Conservation (phyloP, 2,329 filamentous ascomycete genomes). For the Fusarium mundagurra region DNA sequence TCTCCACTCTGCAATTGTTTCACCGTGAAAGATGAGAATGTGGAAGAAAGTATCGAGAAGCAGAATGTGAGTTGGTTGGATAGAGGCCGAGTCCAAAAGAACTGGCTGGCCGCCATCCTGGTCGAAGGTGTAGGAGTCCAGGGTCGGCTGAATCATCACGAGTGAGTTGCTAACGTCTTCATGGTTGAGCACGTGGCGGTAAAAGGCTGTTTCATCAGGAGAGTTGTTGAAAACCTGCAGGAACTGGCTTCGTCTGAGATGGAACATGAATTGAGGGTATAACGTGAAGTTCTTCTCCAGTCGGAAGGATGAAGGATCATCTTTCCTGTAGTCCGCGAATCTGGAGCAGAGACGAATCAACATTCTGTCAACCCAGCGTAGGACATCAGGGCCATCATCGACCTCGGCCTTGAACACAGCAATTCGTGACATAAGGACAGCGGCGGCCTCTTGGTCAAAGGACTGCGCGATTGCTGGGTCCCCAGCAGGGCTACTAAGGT, state of each 20-base stretch:
- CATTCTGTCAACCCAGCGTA: conserved; percentile 99
- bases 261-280: conserved; percentile 99
- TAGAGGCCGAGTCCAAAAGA: conserved; percentile 94
- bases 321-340: conserved; percentile 97
- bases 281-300: conserved; percentile 99
- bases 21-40: conserved; percentile 98
- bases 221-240: conserved; percentile 99
- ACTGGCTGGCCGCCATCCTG: conserved; percentile 93
- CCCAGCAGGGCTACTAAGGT: conserved; percentile 90
- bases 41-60: conserved; percentile 99
- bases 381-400: conserved; percentile 96
- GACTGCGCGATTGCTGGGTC: conserved; percentile 96
- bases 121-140: conserved; percentile 97
- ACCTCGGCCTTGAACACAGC: conserved; percentile 99
- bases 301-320: conserved; percentile 96
- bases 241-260: conserved; percentile 95
- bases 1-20: conserved; percentile 97
- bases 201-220: conserved; percentile 98
- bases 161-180: conserved; percentile 97
- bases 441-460: conserved; percentile 97
- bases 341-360: conserved; percentile 94
- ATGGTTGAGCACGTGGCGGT: conserved; percentile 94
- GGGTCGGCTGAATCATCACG: conserved; percentile 97
- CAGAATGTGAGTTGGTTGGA: conserved; percentile 92
- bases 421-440: conserved; percentile 98